These are phyloP conservation scores for Colletotrichum agaves DNA, from an alignment of 2,329 filamentous ascomycete genomes.

Conservation along the genomic window DNA sequence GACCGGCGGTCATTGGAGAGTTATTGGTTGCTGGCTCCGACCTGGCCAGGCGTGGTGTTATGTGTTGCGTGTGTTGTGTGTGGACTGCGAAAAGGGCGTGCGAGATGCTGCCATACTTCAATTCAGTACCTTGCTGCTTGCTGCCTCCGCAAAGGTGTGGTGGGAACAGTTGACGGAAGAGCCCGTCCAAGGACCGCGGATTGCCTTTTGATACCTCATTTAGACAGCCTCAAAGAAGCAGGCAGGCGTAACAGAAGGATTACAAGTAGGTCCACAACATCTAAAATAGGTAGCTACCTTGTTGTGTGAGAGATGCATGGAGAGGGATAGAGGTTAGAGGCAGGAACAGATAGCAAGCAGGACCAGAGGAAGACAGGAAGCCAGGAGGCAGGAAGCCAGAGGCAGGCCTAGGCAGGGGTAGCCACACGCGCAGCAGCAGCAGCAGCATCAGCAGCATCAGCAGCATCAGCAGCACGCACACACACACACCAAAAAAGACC, in stretches of 20 bases:
- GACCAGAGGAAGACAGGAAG: neutral
- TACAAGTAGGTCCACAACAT: too few relatives aligned
- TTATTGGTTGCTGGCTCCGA: slow-evolving; percentile 1
- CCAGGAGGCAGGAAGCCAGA: slow-evolving; percentile 1
- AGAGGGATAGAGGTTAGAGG: neutral
- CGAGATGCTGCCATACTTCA: too few relatives aligned
- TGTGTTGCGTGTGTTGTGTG: neutral
- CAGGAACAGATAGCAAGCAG: neutral
- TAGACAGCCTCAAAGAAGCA: too few relatives aligned
- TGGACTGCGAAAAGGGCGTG: neutral
- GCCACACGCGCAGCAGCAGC: too few relatives aligned
- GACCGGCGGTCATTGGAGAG: slow-evolving; percentile 4
- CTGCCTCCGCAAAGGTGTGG: neutral
- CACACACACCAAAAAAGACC: too few relatives aligned
- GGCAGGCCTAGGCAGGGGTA: neutral
- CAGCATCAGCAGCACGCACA: too few relatives aligned
- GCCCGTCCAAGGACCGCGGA: neutral
- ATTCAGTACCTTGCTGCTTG: too few relatives aligned
- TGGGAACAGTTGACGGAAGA: neutral
- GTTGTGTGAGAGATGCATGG: too few relatives aligned
- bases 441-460: too few relatives aligned
- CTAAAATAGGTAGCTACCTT: too few relatives aligned
- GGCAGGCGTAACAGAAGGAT: too few relatives aligned
- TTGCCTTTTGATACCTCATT: too few relatives aligned
- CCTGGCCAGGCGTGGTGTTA: slow-evolving; percentile 1